Conservation (phyloP, 2,329 filamentous ascomycete genomes). For the Colletotrichum siamense region DNA sequence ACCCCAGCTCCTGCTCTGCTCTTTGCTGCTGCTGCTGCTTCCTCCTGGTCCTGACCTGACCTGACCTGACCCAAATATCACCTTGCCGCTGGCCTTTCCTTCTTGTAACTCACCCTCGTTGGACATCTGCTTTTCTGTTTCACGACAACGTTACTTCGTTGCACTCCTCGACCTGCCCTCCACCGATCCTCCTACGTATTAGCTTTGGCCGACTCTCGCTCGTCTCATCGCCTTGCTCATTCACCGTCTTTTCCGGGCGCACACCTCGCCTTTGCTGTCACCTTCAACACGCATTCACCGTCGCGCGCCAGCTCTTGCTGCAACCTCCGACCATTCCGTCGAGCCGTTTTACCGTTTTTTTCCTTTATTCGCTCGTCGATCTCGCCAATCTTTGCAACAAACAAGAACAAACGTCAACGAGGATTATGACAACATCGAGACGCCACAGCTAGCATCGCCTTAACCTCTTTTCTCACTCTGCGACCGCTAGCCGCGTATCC, state of each 20-base stretch:
- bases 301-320: not conserved
- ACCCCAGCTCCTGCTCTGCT: not conserved
- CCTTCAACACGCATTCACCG: not conserved
- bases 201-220: not conserved
- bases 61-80: not conserved
- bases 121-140: not conserved
- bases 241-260: slow-evolving; percentile 6
- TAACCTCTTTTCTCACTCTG: not conserved
- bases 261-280: not conserved
- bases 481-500: not conserved
- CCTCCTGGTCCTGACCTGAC: not conserved
- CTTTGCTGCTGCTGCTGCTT: not conserved
- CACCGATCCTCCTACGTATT: not conserved
- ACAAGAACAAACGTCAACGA: not conserved
- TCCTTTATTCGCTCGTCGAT: not conserved
- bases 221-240: not conserved
- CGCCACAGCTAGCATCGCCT: slow-evolving; percentile 1
- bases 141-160: slow-evolving; percentile 4
- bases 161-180: not conserved
- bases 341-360: not conserved
- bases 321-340: not conserved
- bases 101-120: slow-evolving; percentile 1
- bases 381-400: not conserved
- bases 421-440: not conserved
- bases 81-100: not conserved